Base-by-base conservation (phyloP, 2,329 filamentous ascomycete genomes). In the Dactylellina cionopaga region DNA sequence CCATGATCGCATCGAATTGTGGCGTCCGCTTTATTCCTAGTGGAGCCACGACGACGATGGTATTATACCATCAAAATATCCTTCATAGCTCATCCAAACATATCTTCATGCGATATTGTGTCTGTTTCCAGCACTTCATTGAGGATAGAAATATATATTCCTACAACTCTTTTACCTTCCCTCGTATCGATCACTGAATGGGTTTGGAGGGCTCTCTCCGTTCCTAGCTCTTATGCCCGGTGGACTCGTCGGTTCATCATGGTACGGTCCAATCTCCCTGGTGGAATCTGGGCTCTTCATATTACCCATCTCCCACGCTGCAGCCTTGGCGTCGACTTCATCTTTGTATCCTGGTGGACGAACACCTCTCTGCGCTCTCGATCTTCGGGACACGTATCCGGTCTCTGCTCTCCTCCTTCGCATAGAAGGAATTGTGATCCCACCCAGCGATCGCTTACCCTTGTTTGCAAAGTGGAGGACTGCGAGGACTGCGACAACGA, bases 281-380 rank as follows among this genome's bases (percentile, higher is more conserved):
- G 68, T 51, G 9, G 68, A 59, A 24, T 72, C 68, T 22, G 68
- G 68, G 17, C 59, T 65, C 44, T 54, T 69, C 59, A 72, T 72
- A 25, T 35, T 31, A 19, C 68, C 68, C 68, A 72, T 72, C 33
- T 72, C 68, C 68, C 68, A 72, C 24, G 68, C 68, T 6, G 68
- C 68, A 43, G 68, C 68, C 37, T 65, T 72, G 3, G 59, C 39
- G 43, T 72, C 68, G 3, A 72, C 17, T 6, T 72, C 68, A 25
- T 72, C 68, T 37, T 31, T 63, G 15, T 72, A 72, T 6, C 59
- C 68, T 3, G 68, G 59, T 19, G 59, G 52, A 33, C 59, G 59
- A 35, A 39, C 11, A 4, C 11, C 58, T 27, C 68, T 39, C 13
- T 58, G 44, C 13, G 13, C 46, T 19, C 46, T 64, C 10, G 51